Base-by-base conservation (phyloP, 805 yeast species). In the Candida chauliodis region DNA sequence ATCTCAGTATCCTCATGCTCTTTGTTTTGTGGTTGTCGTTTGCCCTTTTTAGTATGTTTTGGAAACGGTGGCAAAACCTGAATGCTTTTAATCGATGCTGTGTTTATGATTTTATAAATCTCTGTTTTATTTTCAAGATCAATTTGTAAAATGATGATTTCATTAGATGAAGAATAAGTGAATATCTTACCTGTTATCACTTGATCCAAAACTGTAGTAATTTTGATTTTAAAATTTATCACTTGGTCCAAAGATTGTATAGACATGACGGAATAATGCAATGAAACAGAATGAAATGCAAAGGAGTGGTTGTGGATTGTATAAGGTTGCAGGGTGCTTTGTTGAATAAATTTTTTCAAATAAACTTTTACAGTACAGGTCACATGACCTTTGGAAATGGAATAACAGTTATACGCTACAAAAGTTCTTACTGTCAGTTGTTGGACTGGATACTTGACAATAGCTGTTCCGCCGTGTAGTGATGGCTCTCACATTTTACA, bases 181-280 rank as follows among this genome's bases (percentile, higher is more conserved):
- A 78, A 81, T 26, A 85, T 71, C 22, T 71, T 62, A 1, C 93
- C 95, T n/a, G 68, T 66, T 37, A 78, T 66, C 7, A 66, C 65
- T 19, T 71, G 69, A 50, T 82, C 87, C 32, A 78, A 61, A 5
- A 73, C 61, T 36, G 85, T 84, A 9, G 76, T 73, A 37, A 84
- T 66, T 51, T 69, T 76, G 41, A 85, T 84, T 49, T 79, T 58
- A 28, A 56, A 30, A 42, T 52, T 51, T 30, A 50, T 34, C 8
- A 46, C 39, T 35, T 52, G 55, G 21, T 47, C 48, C n/a, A 48
- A 43, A 36, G 37, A 41, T 23, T 37, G 46, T 17, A 42, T n/a
- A 11, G 41, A 41, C 40, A 41, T 37, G 38, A 14, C 15, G n/a
- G n/a, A n/a, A n/a, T n/a, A n/a, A n/a, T n/a, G n/a, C n/a, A n/a